Evolutionary conservation across 2,329 filamentous ascomycete species (phyloP).

Genomic region (Trematosphaeria pertusa): DNA sequence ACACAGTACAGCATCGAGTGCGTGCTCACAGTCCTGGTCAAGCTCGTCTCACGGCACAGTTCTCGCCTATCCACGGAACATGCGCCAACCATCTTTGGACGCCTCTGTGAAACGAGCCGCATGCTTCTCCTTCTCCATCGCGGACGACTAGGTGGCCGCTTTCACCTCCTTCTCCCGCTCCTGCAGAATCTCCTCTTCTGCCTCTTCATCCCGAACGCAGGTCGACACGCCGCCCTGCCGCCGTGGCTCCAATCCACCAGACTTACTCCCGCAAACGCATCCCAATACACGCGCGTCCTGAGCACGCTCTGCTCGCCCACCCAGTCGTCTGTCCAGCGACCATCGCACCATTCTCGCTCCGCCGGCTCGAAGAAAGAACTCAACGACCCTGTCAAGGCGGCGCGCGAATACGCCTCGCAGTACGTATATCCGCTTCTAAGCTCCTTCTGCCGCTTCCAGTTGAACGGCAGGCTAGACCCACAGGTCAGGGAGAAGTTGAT

Average conservation of each 20-base stretch:
- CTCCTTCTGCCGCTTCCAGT: conserved; percentile 61
- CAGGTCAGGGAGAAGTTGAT: conserved; percentile 65
- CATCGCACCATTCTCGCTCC: conserved; percentile 40
- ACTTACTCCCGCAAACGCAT: conserved; percentile 54
- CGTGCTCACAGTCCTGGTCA: conserved; percentile 45
- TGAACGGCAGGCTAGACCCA: conserved; percentile 57
- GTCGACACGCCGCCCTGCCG: conserved; percentile 34
- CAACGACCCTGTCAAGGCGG: conserved; percentile 66
- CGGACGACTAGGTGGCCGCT: conserved; percentile 64
- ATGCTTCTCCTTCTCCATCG: conserved; percentile 64
- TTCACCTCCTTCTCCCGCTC: conserved; percentile 64
- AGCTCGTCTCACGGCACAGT: conserved; percentile 41
- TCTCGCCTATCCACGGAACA: conserved; percentile 31
- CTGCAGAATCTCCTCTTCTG: conserved; percentile 63
- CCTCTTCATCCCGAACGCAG: conserved; percentile 59
- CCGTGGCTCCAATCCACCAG: conserved; percentile 37
- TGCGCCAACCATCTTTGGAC: conserved; percentile 57
- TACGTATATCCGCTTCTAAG: conserved; percentile 65
- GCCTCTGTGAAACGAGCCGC: conserved; percentile 61
- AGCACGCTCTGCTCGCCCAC: conserved; percentile 68
- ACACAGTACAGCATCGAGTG: conserved; percentile 55
- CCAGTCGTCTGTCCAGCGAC: conserved; percentile 59
- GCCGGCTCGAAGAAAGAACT: conserved; percentile 48
- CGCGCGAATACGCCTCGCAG: conserved; percentile 63
- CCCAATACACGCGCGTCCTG: conserved; percentile 62